Conservation (phyloP, 1,284 basidiomycete species). For the Marasmius sp. region DNA sequence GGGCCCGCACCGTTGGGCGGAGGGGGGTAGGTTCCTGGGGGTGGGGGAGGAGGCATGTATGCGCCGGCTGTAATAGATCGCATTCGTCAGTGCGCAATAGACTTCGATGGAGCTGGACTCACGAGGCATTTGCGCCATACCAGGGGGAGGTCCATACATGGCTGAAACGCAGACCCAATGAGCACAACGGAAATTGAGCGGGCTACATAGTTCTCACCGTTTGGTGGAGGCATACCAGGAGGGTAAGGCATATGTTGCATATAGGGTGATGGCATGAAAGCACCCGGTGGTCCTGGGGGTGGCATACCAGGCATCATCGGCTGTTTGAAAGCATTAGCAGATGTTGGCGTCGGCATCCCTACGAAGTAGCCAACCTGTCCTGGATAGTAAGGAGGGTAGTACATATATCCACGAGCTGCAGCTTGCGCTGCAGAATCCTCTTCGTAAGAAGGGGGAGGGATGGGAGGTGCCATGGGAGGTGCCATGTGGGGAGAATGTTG, state of each 20-base stretch:
- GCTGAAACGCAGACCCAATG: conserved; percentile 36
- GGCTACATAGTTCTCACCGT: conserved; percentile 43
- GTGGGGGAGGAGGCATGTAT: conserved; percentile 15
- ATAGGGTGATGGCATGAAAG: conserved; percentile 73
- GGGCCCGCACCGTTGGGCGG: conserved; percentile 73
- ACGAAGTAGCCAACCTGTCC: conserved; percentile 55
- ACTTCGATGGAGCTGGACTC: conserved; percentile 28
- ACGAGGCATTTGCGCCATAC: conserved; percentile 84
- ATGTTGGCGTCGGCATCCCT: background rate
- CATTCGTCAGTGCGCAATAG: background rate
- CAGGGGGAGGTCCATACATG: conserved; percentile 72
- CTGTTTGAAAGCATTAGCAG: conserved; percentile 28
- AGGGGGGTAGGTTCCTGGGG: conserved; percentile 67
- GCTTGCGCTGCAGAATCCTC: conserved; percentile 66
- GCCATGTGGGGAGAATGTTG: conserved; percentile 65
- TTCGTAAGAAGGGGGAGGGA: conserved; percentile 72
- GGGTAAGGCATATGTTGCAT: conserved; percentile 84
- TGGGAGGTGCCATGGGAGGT: conserved; percentile 62
- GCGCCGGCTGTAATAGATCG: conserved; percentile 53
- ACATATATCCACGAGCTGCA: conserved; percentile 62
- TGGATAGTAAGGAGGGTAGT: conserved; percentile 76
- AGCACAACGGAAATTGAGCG: conserved; percentile 2
- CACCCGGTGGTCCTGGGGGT: conserved; percentile 69
- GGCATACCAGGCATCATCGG: conserved; percentile 82
- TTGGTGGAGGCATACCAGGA: conserved; percentile 67